Conservation (phyloP, 108 stramenopile species). For the Conticribra guillardii region DNA sequence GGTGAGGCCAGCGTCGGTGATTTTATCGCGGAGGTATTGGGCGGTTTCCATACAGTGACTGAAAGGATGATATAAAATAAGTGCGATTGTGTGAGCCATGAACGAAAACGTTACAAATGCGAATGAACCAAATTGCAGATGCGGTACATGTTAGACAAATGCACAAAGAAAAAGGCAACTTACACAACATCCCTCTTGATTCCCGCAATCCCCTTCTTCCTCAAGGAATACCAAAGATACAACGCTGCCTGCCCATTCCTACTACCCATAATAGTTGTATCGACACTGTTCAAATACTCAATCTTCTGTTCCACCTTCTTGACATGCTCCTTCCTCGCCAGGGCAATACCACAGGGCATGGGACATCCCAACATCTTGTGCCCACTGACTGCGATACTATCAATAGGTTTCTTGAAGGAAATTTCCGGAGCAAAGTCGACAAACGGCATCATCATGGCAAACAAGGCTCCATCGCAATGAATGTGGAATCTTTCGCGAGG, state of each 20-base stretch:
- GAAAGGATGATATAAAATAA: too few species aligned
- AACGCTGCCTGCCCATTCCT: slow-evolving; percentile 83
- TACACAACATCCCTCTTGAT: slow-evolving; percentile 85
- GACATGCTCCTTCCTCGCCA: slow-evolving; percentile 87
- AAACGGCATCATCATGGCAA: slow-evolving; percentile 93
- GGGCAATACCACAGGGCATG: slow-evolving; percentile 90
- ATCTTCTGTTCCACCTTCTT: slow-evolving; percentile 86
- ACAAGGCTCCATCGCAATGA: slow-evolving; percentile 89
- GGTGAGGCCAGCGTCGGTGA: slow-evolving; percentile 67
- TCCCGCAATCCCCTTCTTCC: slow-evolving; percentile 87
- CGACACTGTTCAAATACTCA: slow-evolving; percentile 85
- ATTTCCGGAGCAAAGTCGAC: slow-evolving; percentile 81
- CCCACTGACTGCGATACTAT: slow-evolving; percentile 86
- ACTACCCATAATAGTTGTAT: slow-evolving; percentile 86
- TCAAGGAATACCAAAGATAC: slow-evolving; percentile 89
- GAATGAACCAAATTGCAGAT: neutral
- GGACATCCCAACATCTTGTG: slow-evolving; percentile 93
- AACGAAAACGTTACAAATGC: slow-evolving; percentile 5
- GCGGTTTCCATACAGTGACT: slow-evolving; percentile 90
- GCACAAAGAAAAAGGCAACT: slow-evolving; percentile 30
- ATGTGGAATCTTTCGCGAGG: slow-evolving; percentile 86
- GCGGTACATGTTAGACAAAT: neutral
- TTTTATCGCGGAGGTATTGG: slow-evolving; percentile 75
- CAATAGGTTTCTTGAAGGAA: slow-evolving; percentile 84
- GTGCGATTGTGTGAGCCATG: too few species aligned